Evolutionary conservation across 345 rosid genomes (phyloP).

Genomic region (Chamaenerion angustifolium): DNA sequence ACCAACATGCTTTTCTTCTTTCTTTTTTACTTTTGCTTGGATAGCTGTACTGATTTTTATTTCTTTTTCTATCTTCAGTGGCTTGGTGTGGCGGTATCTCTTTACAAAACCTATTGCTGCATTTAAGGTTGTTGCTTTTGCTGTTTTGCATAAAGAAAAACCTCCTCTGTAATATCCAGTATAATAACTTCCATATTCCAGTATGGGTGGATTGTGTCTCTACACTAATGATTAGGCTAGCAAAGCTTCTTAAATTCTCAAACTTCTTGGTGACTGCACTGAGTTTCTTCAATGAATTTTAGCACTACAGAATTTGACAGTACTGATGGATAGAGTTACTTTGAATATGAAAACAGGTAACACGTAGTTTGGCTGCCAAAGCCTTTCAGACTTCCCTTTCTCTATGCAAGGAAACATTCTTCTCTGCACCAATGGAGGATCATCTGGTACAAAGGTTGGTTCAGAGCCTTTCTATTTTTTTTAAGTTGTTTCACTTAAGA

Average conservation of each 20-base stretch:
- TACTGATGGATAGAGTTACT: background rate
- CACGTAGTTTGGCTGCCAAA: constrained; percentile 78
- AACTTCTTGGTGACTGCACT: background rate
- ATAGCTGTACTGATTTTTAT: constrained; percentile 1
- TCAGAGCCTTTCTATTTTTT: background rate
- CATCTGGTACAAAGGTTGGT: constrained; percentile 52
- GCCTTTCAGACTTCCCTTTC: constrained; percentile 71
- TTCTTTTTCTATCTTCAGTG: constrained; percentile 30
- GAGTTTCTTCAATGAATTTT: background rate
- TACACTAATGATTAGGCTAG: too few species aligned
- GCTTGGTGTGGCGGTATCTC: constrained; percentile 77
- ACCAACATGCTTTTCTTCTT: constrained; percentile 3
- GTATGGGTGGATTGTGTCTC: too few species aligned
- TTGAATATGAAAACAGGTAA: constrained; percentile 38
- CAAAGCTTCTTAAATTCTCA: too few species aligned
- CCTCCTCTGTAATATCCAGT: too few species aligned
- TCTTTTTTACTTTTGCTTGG: background rate
- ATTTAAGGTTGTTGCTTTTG: constrained; percentile 43
- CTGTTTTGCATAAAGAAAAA: background rate
- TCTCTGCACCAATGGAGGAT: constrained; percentile 69
- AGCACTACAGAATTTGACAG: background rate
- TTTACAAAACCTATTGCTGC: constrained; percentile 78
- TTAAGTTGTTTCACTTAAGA: background rate
- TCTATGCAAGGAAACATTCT: constrained; percentile 81
- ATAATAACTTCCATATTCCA: background rate